Percentiles rank a stretch among this genome's conserved stretches.
Conservation (phyloP, 352 stramenopile genomes). For the Pythium guiyangense region DNA sequence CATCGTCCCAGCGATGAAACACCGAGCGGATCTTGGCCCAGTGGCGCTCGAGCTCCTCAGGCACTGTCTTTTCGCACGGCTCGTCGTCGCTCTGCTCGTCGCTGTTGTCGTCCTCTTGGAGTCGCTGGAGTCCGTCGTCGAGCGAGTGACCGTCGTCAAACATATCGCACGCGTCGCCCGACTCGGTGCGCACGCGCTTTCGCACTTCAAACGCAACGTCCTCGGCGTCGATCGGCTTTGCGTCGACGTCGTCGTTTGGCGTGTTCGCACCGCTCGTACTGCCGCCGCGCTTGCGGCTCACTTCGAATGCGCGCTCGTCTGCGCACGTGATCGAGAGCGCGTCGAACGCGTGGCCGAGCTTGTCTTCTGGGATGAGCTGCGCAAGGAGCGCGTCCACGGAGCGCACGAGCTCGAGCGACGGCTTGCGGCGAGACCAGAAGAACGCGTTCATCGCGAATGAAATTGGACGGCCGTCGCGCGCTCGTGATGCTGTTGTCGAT, state of each 20-base stretch:
- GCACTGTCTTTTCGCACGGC: slow-evolving; percentile 53
- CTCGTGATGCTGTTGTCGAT: slow-evolving; percentile 2
- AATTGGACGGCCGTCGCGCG: slow-evolving; percentile 2
- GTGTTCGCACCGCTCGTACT: not conserved
- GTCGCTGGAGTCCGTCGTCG: slow-evolving; percentile 15
- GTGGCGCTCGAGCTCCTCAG: slow-evolving; percentile 63
- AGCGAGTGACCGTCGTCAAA: slow-evolving; percentile 2
- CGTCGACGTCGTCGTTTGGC: slow-evolving; percentile 8
- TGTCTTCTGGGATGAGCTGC: slow-evolving; percentile 57
- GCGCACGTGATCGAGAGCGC: slow-evolving; percentile 31
- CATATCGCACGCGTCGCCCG: slow-evolving; percentile 17
- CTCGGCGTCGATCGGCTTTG: slow-evolving; percentile 2
- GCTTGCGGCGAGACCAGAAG: slow-evolving; percentile 71
- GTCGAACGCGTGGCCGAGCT: slow-evolving; percentile 46
- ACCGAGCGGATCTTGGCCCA: slow-evolving; percentile 72
- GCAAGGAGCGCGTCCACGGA: slow-evolving; percentile 56
- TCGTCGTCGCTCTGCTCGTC: slow-evolving; percentile 57
- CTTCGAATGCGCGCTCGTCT: slow-evolving; percentile 19
- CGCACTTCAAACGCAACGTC: slow-evolving; percentile 5
- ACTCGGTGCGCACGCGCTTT: slow-evolving; percentile 24
- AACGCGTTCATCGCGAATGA: slow-evolving; percentile 58
- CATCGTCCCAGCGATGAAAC: slow-evolving; percentile 75
- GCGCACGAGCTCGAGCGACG: slow-evolving; percentile 69
- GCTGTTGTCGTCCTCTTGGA: slow-evolving; percentile 43
- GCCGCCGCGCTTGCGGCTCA: slow-evolving; percentile 18